phyloP scores from a whole-genome alignment of 371 early-diverging fungal species.

The Blakeslea trispora region DNA sequence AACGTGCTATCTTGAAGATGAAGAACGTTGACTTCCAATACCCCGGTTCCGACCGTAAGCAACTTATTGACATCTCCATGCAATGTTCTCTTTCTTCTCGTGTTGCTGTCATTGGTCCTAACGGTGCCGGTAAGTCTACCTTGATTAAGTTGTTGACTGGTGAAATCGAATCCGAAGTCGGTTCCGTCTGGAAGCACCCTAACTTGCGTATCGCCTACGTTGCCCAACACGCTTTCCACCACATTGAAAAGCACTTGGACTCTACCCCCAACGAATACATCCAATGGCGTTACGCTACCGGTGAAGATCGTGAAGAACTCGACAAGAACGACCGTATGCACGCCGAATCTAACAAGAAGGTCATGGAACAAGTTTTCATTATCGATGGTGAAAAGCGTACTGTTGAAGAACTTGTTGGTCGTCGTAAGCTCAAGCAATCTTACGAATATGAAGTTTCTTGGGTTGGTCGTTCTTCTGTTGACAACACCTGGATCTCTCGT shows the following conservation, averaged over 20 bases:
- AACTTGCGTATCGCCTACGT: slow-evolving; percentile 86
- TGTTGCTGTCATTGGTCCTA: slow-evolving; percentile 73
- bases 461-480: slow-evolving; percentile 61
- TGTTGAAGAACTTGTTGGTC: slow-evolving; percentile 62
- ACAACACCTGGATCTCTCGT: slow-evolving; percentile 74
- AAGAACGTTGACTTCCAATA: slow-evolving; percentile 67
- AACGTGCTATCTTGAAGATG: slow-evolving; percentile 70
- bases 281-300: slow-evolving; percentile 83
- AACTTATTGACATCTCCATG: slow-evolving; percentile 59
- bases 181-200: slow-evolving; percentile 79
- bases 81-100: slow-evolving; percentile 70
- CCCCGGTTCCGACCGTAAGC: slow-evolving; percentile 59
- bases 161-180: slow-evolving; percentile 64
- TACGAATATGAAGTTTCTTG: slow-evolving; percentile 71
- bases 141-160: slow-evolving; percentile 86
- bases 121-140: slow-evolving; percentile 82
- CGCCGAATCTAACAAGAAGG: slow-evolving; percentile 68
- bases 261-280: slow-evolving; percentile 83
- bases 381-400: slow-evolving; percentile 67
- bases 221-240: slow-evolving; percentile 90
- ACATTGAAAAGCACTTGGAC: slow-evolving; percentile 81
- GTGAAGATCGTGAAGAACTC: slow-evolving; percentile 81
- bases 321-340: slow-evolving; percentile 65
- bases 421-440: slow-evolving; percentile 72
- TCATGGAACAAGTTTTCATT: slow-evolving; percentile 62